Conservation (phyloP, 305 asterid species). For the Coffea humblotiana region DNA sequence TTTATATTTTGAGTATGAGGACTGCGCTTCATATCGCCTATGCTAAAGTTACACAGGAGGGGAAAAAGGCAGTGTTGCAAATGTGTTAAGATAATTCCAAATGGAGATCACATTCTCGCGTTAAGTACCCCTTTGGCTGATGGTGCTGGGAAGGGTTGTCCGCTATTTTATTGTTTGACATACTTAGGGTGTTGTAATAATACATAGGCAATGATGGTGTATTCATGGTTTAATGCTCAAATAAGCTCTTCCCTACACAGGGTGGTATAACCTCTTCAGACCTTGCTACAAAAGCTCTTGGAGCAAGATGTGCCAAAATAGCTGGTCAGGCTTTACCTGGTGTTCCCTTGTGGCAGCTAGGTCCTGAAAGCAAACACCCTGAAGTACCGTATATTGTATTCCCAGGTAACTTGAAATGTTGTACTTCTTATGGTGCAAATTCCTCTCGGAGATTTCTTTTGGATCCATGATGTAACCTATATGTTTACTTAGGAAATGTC, state of each 20-base stretch:
- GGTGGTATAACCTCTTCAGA: conserved; percentile 99
- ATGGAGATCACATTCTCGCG: not conserved
- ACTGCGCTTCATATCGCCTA: not conserved
- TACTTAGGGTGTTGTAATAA: not conserved
- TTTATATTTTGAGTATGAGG: not conserved
- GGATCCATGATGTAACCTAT: conserved; percentile 21
- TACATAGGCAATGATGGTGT: not conserved
- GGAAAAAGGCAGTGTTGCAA: not conserved
- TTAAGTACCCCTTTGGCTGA: not conserved
- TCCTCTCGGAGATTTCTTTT: conserved; percentile 11
- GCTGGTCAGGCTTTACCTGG: conserved; percentile 97
- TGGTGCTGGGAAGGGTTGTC: not conserved
- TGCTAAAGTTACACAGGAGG: not conserved
- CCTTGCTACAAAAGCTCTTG: conserved; percentile 93
- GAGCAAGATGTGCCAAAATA: conserved; percentile 81
- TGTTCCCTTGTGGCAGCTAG: conserved; percentile 93
- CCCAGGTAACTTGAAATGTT: conserved; percentile 56
- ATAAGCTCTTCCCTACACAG: conserved; percentile 36
- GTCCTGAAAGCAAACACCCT: conserved; percentile 96
- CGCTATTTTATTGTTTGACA: not conserved
- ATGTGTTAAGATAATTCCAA: not conserved
- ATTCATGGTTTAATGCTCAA: not conserved
- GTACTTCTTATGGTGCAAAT: not conserved
- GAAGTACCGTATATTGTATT: conserved; percentile 88
- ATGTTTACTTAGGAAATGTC: conserved; percentile 73